Evolutionary conservation across 1,284 basidiomycete species (phyloP), one percentile per base, ranked within the genome.

Genomic region (Cryptococcus jaspeensis): DNA sequence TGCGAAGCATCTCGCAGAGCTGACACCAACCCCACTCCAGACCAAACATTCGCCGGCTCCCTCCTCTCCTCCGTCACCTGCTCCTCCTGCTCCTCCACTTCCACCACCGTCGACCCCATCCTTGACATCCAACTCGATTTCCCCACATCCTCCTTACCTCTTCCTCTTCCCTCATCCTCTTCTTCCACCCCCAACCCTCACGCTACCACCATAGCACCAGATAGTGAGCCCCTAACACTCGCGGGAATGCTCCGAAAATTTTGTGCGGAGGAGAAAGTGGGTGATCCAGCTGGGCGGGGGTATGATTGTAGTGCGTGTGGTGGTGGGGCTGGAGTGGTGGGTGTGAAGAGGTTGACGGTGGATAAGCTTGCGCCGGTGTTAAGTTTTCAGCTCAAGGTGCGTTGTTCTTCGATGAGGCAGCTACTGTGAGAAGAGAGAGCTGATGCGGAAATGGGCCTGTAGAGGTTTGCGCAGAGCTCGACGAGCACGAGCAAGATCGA

Each of bases 381-480:
- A 45, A 92, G 89, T 65, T 91, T 98, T 66, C 95, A 98, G 74
- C 88, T 99, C 79, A 99, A 98, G 83, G 92, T 90, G 37, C 41
- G 76, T 64, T 43, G 12, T 36, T 43, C 18, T 20, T 15, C n/a
- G 18, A 18, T 5, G 41, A n/a, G 20, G 22, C 45, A 25, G 23
- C 23, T 22, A 42, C 40, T 42, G 40, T 12, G 12, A 42, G 12
- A 40, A 40, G 38, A 12, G n/a, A 12, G 40, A 42, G 40, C 40
- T 42, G 4, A 42, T 12, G 5, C 22, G 7, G 22, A 12, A 42
- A 16, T 35, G 5, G 38, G 22, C 15, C 6, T 39, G 4, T 71
- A 94, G 92, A 87, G 94, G 3, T 98, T 97, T 74, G 94, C 96
- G 69, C 92, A 97, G 67, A 88, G 85, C 2, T 81, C 83, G 23